These are phyloP conservation scores for Colletotrichum sp. DNA, from an alignment of 2,329 filamentous ascomycete species.

Conservation along the genomic window DNA sequence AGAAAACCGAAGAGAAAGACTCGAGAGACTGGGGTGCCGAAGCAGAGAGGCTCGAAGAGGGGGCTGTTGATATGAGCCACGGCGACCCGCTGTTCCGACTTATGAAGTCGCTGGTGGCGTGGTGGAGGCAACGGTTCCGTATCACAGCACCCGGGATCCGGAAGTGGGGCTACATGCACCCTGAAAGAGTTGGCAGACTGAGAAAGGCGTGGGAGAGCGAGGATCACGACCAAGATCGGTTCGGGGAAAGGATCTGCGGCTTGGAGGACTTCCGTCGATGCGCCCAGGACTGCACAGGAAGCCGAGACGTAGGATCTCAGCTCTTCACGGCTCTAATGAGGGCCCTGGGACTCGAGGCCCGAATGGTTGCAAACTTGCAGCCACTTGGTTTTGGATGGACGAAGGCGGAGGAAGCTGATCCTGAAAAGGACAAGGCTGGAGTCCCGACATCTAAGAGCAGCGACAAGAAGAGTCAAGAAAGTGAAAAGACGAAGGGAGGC, in stretches of 20 bases:
- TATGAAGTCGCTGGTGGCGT: conserved; percentile 76
- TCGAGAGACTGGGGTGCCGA: conserved; percentile 73
- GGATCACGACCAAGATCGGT: conserved; percentile 63
- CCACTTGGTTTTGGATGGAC: conserved; percentile 90
- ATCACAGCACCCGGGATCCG: conserved; percentile 79
- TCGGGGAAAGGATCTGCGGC: conserved; percentile 77
- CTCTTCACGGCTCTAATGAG: conserved; percentile 87
- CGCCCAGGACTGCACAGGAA: conserved; percentile 77
- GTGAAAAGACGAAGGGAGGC: not conserved
- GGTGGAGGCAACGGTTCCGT: conserved; percentile 87
- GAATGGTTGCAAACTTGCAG: conserved; percentile 85
- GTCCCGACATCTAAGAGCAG: not conserved
- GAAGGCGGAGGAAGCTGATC: conserved; percentile 78
- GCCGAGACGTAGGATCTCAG: conserved; percentile 85
- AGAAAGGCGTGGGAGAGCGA: conserved; percentile 72
- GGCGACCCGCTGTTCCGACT: conserved; percentile 83
- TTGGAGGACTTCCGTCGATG: conserved; percentile 71
- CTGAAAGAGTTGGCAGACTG: conserved; percentile 76
- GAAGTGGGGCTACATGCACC: conserved; percentile 88
- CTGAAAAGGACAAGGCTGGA: conserved; percentile 41
- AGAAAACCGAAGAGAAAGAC: conserved; percentile 33
- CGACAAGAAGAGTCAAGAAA: conserved; percentile 20
- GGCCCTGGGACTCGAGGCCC: conserved; percentile 79
- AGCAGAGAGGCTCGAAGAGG: conserved; percentile 72
- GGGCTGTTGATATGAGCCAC: conserved; percentile 76